Evolutionary conservation across 345 rosid species (phyloP).

Genomic region (Eucalyptus paniculata): DNA sequence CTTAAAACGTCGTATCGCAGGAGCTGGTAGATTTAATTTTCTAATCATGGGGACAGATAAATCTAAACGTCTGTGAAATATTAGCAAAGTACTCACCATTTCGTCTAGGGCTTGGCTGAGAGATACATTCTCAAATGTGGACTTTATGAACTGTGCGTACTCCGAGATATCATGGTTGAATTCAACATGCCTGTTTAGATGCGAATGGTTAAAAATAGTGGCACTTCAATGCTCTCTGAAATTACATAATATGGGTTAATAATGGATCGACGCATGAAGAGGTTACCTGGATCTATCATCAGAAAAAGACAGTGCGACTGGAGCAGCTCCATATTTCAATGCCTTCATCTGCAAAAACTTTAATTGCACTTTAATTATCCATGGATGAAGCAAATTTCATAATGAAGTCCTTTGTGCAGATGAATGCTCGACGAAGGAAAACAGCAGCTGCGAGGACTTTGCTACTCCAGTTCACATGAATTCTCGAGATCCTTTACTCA

Average conservation of each 20-base stretch:
- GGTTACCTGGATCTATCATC: constrained; percentile 25
- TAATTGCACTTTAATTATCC: neutral
- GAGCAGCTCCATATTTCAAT: constrained; percentile 59
- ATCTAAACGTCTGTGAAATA: neutral
- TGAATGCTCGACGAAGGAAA: neutral
- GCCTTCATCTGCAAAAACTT: constrained; percentile 46
- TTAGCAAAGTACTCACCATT: constrained; percentile 29
- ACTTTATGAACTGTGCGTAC: constrained; percentile 24
- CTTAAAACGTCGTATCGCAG: neutral
- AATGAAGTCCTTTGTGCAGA: neutral
- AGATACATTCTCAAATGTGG: constrained; percentile 34
- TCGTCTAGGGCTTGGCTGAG: constrained; percentile 45
- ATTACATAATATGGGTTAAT: neutral
- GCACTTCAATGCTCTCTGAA: neutral
- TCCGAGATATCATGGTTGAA: constrained; percentile 11
- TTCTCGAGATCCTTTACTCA: neutral
- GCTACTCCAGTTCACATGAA: neutral
- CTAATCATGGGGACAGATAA: neutral
- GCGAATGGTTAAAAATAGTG: neutral
- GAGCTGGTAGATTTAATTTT: neutral
- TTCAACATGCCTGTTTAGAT: constrained; percentile 14
- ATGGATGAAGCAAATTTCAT: neutral
- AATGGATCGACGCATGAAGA: neutral
- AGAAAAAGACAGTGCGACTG: constrained; percentile 16
- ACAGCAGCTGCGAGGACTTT: neutral